These are phyloP conservation scores for Zygosaccharomyces kombuchaensis DNA, from an alignment of 805 yeast species.

Conservation along the genomic window DNA sequence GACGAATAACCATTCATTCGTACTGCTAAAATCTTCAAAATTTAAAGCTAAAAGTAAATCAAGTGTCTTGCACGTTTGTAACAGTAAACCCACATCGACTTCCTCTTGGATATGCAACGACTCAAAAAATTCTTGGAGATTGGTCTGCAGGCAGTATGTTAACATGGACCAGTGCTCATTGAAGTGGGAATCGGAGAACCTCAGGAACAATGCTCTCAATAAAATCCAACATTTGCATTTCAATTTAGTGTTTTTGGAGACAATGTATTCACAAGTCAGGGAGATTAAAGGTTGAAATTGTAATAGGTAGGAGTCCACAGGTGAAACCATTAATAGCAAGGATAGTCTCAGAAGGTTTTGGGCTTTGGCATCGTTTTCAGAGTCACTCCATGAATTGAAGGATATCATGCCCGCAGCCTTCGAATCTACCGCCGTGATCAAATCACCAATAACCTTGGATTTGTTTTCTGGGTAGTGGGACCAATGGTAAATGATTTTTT, in stretches of 20 bases:
- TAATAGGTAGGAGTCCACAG: conserved; percentile 49
- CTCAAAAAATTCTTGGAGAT: conserved; percentile 31
- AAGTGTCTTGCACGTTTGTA: conserved; percentile 68
- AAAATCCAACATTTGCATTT: conserved; percentile 42
- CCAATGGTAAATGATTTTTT: conserved; percentile 57
- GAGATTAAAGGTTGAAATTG: conserved; percentile 46
- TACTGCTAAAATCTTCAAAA: conserved; percentile 69
- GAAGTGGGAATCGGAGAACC: conserved; percentile 60
- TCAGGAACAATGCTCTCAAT: conserved; percentile 60
- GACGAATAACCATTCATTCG: conserved; percentile 80
- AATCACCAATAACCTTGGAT: conserved; percentile 41
- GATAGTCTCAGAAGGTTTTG: conserved; percentile 58
- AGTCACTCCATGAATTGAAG: conserved; percentile 66
- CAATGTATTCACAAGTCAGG: conserved; percentile 39
- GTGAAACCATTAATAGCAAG: conserved; percentile 58
- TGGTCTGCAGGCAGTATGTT: conserved; percentile 52
- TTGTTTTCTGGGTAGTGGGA: conserved; percentile 48
- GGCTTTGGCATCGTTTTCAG: conserved; percentile 52
- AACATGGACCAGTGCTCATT: conserved; percentile 66
- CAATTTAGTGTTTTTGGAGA: conserved; percentile 29
- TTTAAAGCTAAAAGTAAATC: conserved; percentile 67
- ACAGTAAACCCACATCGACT: conserved; percentile 34
- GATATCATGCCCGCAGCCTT: conserved; percentile 42
- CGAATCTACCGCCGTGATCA: conserved; percentile 27
- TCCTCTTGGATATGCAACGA: conserved; percentile 27